Base-by-base conservation (phyloP, 306 rosid species). In the Begonia peltatifolia region DNA sequence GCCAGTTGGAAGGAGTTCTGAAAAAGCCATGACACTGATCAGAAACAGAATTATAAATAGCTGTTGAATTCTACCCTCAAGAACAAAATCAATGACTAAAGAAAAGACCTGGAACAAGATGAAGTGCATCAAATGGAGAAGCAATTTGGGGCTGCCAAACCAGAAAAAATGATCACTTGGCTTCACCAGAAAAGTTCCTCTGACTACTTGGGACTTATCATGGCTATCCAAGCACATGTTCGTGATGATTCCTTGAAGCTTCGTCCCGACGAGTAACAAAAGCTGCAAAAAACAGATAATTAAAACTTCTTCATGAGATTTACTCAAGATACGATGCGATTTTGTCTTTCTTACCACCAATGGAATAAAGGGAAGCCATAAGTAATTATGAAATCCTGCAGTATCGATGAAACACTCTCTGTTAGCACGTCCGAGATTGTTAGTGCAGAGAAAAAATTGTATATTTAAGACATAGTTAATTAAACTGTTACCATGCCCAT, bases 1-100 rank as follows among this genome's bases (percentile, higher is more conserved):
- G 83, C 76, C 48, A 76, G 25, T 49, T 82, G 80, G 52, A 82
- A 82, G 49, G 86, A 73, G 69, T 79, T 82, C 92, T 79, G 81
- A 69, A 67, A 11, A 43, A 46, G 20, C 23, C 61, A 58, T 14
- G 7, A 47, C 13, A 4, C 22, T 10, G 22, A 3, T 16, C 50
- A 12, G 55, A 38, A 54, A 48, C 13, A 6, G 14, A 2, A 20
- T 47, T 30, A 16, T 10, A 11, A 25, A 22, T 9, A 13, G 7
- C 4, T 9, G 47, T 46, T 22, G 63, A 20, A 52, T 30, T 6
- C 38, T 30, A 30, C 9, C 38, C 9, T 7, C 8, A 52, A 52
- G 5, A 52, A 52, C 8, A 30, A 23, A 5, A 53, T n/a, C 9
- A 51, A 8, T 51, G 35, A 22, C 9, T 48, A 13, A 14, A 13